Base-by-base conservation (phyloP, 768 basidiomycete species). In the Tephrocybe sp. region DNA sequence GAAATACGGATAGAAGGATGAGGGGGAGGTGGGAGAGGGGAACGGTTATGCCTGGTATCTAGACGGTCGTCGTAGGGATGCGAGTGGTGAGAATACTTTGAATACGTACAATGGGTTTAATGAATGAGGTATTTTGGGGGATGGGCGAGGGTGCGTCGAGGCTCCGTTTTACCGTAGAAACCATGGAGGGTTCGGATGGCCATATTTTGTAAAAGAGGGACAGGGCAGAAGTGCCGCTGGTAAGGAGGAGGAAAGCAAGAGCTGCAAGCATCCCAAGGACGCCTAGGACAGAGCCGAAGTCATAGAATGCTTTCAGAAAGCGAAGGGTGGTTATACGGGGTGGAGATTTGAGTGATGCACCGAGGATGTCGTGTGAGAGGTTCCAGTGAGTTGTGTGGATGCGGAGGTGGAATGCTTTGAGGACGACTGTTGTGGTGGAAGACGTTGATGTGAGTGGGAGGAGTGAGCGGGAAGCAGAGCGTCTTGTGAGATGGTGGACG, bases 21-120 rank as follows among this genome's bases (percentile, higher is more conserved):
- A 83, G 55, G 4, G 86, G 86, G 1, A 89, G 60, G 59, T 94
- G 83, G 21, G 68, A 66, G n/a, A 90, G 58, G 1, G 91, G 91
- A 1, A 88, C 80, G 2, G 89, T 94, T 6, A 91, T 53, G 1
- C 91, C 91, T 18, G 92, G 91, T 30, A 94, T 83, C 90, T 92
- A 55, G 15, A 44, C 18, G 9, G 11, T 15, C 8, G 34, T 3
- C 25, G 12, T 6, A 13, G 23, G 15, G 12, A 12, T 15, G 21
- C 11, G 30, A 23, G n/a, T 19, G 25, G 21, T 23, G 21, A 25
- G 40, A 55, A 22, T 19, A 31, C n/a, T 6, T 13, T 12, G 22
- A 33, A 16, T n/a, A 65, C 69, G 47, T 45, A 71, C 73, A 31
- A 74, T 66, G 11, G 69, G 70, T 47, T 57, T 45, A 51, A 58